Evolutionary conservation across 2,329 filamentous ascomycete species (phyloP), one percentile per base, ranked within the genome.

Genomic region (Pyrenophora teres): DNA sequence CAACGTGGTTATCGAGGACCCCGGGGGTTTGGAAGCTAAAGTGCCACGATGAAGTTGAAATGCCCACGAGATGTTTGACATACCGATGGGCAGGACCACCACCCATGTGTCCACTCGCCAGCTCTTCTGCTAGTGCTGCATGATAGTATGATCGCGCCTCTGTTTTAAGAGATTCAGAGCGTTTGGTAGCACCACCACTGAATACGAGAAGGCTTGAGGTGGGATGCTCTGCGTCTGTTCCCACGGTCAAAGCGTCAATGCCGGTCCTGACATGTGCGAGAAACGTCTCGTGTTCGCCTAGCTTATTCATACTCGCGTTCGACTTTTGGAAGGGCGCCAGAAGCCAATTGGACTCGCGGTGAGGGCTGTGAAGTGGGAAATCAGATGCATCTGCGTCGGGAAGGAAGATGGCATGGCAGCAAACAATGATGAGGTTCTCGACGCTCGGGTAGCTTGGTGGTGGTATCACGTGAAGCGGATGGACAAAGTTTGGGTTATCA

Each of bases 361-460:
- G 59, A 35, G 71, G 69, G 33, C 63, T 66, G 30, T 65, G 46
- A 6, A 69, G 54, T 2, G 67, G 61, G 30, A 74, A 68, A 43
- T 62, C 54, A 3, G 64, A 39, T 18, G 53, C 53, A 3, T 61
- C 57, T 7, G 60, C 61, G 51, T 69, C 64, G 9, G 71, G 69
- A 13, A 68, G 57, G 80, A 88, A 95, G 51, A 93, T 90, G 23
- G 85, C 89, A 74, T 96, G 91, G 70, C 91, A 92, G 77, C 90
- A 94, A 43, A 95, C 87, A 40, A 95, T 76, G 44, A 95, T 83
- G 9, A 95, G 80, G 58, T 89, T 65, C 12, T 71, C 66, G 15
- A 65, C 56, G 3, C 57, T 57, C 2, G 55, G 50, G 52, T 70
- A 71, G 37, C 55, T 68, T 23, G 48, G 59, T 6, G 57, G 56